A percentile compares a stretch with the other conserved stretches of the same genome.
phyloP scores from a whole-genome alignment of 2,329 filamentous ascomycete genomes.

The Penicillium sp. region DNA sequence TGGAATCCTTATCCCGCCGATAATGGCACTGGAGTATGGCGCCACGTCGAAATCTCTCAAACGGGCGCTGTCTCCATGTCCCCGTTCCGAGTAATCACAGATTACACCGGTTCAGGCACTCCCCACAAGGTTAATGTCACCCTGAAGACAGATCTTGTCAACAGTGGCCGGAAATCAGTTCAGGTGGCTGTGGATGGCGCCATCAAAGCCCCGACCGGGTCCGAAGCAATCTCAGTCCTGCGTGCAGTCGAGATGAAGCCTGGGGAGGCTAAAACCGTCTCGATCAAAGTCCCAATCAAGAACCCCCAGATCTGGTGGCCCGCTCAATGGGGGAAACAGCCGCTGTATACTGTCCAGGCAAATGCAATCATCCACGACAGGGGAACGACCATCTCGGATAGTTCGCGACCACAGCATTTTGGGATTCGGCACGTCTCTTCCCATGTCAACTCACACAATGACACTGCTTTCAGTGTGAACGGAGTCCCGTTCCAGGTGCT shows the following conservation, averaged over 20 bases:
- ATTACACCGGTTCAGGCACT: conserved; percentile 39
- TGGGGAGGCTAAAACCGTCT: conserved; percentile 40
- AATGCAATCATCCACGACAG: conserved; percentile 23
- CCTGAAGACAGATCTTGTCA: conserved; percentile 39
- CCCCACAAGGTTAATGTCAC: conserved; percentile 43
- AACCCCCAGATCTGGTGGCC: conserved; percentile 61
- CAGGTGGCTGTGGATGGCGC: conserved; percentile 23
- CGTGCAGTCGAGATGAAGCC: conserved; percentile 41
- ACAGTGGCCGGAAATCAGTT: conserved; percentile 26
- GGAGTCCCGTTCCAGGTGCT: conserved; percentile 58
- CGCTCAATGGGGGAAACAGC: conserved; percentile 57
- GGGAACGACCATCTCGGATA: conserved; percentile 42
- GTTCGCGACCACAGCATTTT: conserved; percentile 40
- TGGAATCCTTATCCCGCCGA: conserved; percentile 63
- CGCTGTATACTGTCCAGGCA: conserved; percentile 47
- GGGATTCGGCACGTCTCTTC: conserved; percentile 57
- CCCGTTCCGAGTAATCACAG: conserved; percentile 47
- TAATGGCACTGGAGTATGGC: conserved; percentile 63
- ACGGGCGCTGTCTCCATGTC: conserved; percentile 52
- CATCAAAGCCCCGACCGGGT: conserved; percentile 17
- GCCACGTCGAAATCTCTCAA: conserved; percentile 55
- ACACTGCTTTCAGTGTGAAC: conserved; percentile 58
- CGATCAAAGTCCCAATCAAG: conserved; percentile 39
- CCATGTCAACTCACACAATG: conserved; percentile 51
- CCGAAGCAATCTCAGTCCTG: conserved; percentile 24